Percentiles rank a stretch among this genome's conserved stretches.
phyloP scores from a whole-genome alignment of 345 rosid genomes.

The Lepidium aucheri region DNA sequence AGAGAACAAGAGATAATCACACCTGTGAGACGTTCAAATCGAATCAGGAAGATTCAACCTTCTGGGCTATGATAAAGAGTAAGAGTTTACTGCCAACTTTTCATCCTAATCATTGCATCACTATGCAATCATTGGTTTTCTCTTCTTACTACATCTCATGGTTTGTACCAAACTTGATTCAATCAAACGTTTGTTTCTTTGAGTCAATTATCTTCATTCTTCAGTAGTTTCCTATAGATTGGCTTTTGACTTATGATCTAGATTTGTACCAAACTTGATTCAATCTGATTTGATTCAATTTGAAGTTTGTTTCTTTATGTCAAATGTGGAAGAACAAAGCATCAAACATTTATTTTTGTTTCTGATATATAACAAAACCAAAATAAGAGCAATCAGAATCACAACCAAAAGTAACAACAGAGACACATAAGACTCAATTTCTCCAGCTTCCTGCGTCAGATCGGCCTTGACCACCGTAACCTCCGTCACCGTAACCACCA shows the following conservation, averaged over 20 bases:
- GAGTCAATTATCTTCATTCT: neutral
- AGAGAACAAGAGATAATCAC: constrained; percentile 48
- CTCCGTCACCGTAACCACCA: constrained; percentile 42
- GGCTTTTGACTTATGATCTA: neutral
- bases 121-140: constrained; percentile 20
- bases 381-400: neutral
- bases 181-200: neutral
- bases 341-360: neutral
- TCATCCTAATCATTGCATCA: constrained; percentile 10
- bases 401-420: neutral
- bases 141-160: neutral
- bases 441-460: constrained; percentile 55
- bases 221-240: neutral
- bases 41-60: constrained; percentile 45
- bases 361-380: neutral
- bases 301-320: neutral
- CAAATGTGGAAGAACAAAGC: neutral
- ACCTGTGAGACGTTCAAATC: constrained; percentile 84
- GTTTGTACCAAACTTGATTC: neutral
- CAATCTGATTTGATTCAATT: neutral
- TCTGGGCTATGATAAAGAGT: constrained; percentile 34
- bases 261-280: neutral
- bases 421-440: constrained; percentile 13
- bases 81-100: neutral
- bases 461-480: constrained; percentile 36